A percentile compares a stretch with the other conserved stretches of the same genome.
Evolutionary conservation across 495 filamentous ascomycete species (phyloP).

Genomic region (Pyrenopolyporus hunteri): DNA sequence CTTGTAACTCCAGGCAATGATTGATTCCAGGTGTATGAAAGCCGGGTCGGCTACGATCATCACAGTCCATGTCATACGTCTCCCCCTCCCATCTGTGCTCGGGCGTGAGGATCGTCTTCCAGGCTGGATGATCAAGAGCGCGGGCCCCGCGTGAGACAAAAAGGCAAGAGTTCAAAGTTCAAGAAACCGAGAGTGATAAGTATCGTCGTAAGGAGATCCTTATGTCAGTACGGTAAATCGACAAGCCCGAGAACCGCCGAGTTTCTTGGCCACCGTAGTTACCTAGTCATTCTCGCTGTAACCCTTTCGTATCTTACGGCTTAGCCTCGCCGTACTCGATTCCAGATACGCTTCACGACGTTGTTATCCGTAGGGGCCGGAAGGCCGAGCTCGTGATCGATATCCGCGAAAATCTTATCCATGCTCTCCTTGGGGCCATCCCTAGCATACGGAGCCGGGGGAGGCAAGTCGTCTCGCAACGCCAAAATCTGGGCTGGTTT

Average conservation of each 20-base stretch:
- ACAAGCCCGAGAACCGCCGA: neutral
- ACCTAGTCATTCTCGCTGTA: neutral
- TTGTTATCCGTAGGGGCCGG: slow-evolving; percentile 30
- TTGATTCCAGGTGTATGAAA: slow-evolving; percentile 24
- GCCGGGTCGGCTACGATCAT: slow-evolving; percentile 10
- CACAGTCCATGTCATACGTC: slow-evolving; percentile 18
- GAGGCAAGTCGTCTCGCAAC: slow-evolving; percentile 23
- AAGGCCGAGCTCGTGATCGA: slow-evolving; percentile 41
- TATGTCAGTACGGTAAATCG: neutral
- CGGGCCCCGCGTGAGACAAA: slow-evolving; percentile 2
- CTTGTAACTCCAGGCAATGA: slow-evolving; percentile 36
- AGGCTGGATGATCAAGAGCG: slow-evolving; percentile 4
- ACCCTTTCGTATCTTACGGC: neutral
- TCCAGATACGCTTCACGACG: slow-evolving; percentile 45
- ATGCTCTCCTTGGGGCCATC: slow-evolving; percentile 41
- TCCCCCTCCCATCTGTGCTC: neutral
- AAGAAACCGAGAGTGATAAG: neutral
- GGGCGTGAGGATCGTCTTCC: slow-evolving; percentile 1
- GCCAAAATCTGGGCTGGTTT: slow-evolving; percentile 41
- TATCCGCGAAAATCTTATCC: slow-evolving; percentile 43
- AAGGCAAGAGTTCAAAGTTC: neutral
- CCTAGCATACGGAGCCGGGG: slow-evolving; percentile 11
- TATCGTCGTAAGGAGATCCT: neutral
- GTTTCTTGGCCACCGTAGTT: neutral
- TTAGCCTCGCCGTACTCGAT: slow-evolving; percentile 41